Conservation (phyloP, 805 yeast genomes). For the Sugiyamaella smithiae region DNA sequence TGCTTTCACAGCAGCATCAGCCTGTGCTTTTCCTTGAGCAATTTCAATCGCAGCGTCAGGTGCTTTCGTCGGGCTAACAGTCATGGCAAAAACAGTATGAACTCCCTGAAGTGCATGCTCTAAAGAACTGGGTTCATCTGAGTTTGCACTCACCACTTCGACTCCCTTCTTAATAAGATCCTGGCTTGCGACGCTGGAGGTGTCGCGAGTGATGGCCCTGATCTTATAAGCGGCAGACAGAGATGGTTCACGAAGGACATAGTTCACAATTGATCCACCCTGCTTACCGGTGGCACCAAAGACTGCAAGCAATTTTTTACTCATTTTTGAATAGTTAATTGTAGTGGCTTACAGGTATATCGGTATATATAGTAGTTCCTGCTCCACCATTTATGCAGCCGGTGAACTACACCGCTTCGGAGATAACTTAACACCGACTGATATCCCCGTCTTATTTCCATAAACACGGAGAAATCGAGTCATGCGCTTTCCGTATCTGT, state of each 20-base stretch:
- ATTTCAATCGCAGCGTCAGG: conserved; percentile 1
- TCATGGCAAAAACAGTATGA: conserved; percentile 10
- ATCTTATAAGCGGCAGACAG: conserved; percentile 4
- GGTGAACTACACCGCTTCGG: too few species aligned
- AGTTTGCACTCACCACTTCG: conserved; percentile 22
- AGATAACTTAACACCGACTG: too few species aligned
- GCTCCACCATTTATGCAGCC: too few species aligned
- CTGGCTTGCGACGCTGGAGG: conserved; percentile 6
- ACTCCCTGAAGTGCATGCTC: conserved; percentile 11
- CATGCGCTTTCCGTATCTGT: too few species aligned
- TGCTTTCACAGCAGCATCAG: conserved; percentile 12
- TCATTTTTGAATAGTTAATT: too few species aligned
- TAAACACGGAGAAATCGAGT: too few species aligned
- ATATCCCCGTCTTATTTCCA: too few species aligned
- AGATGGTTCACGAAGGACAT: conserved; percentile 4
- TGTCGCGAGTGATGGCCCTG: conserved; percentile 16
- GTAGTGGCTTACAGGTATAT: too few species aligned
- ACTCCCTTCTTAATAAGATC: conserved; percentile 18
- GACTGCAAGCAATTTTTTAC: conserved; percentile 9
- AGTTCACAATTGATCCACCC: conserved; percentile 9
- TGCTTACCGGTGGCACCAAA: conserved; percentile 15
- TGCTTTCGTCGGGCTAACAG: background rate
- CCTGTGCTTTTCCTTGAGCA: conserved; percentile 8
- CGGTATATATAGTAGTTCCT: too few species aligned
- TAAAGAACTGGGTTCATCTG: background rate